phyloP scores from a whole-genome alignment of 345 rosid genomes.

The Euphorbia peplus region DNA sequence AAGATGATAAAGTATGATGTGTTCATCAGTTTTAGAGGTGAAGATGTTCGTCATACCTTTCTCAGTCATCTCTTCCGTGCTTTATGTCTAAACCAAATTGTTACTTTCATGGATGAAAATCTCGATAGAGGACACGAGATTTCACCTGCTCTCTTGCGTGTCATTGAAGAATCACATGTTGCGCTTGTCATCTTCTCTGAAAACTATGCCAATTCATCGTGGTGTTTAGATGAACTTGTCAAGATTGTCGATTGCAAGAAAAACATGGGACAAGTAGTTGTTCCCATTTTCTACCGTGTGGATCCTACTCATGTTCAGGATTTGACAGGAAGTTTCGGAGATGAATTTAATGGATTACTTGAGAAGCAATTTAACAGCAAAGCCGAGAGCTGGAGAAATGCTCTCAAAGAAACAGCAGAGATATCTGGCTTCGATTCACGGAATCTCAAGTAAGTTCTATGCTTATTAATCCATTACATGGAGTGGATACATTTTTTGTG shows the following conservation, averaged over 20 bases:
- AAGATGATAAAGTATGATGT: neutral
- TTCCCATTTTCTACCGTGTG: neutral
- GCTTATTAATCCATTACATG: neutral
- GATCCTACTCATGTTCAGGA: slow-evolving; percentile 9
- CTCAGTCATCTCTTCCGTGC: neutral
- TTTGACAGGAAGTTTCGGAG: slow-evolving; percentile 1
- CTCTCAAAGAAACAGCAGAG: neutral
- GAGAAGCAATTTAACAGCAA: neutral
- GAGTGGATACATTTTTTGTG: neutral
- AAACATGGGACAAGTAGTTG: neutral
- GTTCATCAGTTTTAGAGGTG: slow-evolving; percentile 10
- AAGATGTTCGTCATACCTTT: neutral
- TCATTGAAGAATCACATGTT: slow-evolving; percentile 3
- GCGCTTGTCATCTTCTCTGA: slow-evolving; percentile 2
- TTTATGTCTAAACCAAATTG: neutral
- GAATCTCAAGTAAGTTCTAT: neutral
- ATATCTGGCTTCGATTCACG: neutral
- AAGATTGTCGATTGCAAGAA: slow-evolving; percentile 2
- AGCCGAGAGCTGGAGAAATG: slow-evolving; percentile 1
- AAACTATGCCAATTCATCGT: slow-evolving; percentile 2
- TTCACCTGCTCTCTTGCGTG: neutral
- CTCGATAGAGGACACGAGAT: slow-evolving; percentile 1
- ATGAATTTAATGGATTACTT: neutral
- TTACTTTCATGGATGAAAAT: neutral
- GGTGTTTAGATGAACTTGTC: slow-evolving; percentile 7